Percentiles rank a stretch among this genome's conserved stretches.
Conservation (phyloP, 2,329 filamentous ascomycete species). For the Claviceps sp. region DNA sequence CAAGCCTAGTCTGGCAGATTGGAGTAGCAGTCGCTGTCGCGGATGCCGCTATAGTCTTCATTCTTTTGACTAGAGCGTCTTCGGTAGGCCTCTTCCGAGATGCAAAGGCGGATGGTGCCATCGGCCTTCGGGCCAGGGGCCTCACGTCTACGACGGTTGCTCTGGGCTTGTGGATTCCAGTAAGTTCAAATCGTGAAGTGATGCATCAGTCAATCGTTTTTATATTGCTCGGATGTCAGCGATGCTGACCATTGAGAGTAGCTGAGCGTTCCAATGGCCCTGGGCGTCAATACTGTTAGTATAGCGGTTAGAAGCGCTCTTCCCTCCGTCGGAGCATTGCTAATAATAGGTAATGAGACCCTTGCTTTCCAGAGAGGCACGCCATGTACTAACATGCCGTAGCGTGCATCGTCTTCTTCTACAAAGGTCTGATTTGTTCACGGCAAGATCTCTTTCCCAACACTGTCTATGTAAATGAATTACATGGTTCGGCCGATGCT, state of each 20-base stretch:
- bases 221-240: too few relatives aligned
- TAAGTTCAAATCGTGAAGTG: conserved; percentile 20
- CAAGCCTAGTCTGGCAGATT: conserved; percentile 29
- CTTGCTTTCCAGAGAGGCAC: neutral
- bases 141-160: conserved; percentile 28
- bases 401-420: conserved; percentile 15
- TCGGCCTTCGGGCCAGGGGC: conserved; percentile 23
- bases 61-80: conserved; percentile 28
- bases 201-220: neutral
- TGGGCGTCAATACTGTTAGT: conserved; percentile 30
- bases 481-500: conserved; percentile 1
- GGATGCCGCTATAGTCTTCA: conserved; percentile 31
- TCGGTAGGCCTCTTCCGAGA: conserved; percentile 22
- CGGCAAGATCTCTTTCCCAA: conserved; percentile 1
- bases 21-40: conserved; percentile 30
- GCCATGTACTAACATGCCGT: conserved; percentile 11
- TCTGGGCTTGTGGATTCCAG: conserved; percentile 40
- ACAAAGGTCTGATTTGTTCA: conserved; percentile 8
- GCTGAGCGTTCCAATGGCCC: conserved; percentile 37
- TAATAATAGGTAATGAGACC: conserved; percentile 31
- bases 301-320: conserved; percentile 34
- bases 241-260: conserved; percentile 13
- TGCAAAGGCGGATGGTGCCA: conserved; percentile 14
- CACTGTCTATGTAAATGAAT: neutral
- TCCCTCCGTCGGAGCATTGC: conserved; percentile 34